Evolutionary conservation across 192 early-diverging fungal genomes (phyloP), one percentile per base, ranked within the genome.

Genomic region (Podila verticillata): DNA sequence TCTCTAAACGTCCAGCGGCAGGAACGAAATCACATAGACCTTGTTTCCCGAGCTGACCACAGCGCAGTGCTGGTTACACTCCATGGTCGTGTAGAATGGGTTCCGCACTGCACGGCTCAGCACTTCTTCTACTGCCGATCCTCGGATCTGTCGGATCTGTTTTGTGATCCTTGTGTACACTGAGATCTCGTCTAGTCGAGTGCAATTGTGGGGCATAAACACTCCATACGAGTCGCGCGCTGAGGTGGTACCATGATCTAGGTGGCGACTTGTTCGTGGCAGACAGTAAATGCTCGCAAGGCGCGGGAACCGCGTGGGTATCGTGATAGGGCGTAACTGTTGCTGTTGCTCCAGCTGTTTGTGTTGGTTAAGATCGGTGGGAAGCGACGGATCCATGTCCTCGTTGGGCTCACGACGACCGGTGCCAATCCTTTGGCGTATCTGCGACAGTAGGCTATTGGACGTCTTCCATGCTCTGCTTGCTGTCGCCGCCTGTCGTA

Each of bases 51-150:
- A 72, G 10, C 75, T 80, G 17, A 80, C 75, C 1, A 80, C 75
- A 9, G 75, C 75, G 44, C 75, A 80, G 36, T 80, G 75, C 65
- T 72, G 48, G 35, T 80, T 80, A 30, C 75, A 80, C 28, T 80
- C 75, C 75, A 80, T 80, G 4, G 75, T 72, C 28, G 75, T 80
- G 47, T 72, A 80, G 36, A 80, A 80, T 44, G 64, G 67, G 63
- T 66, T 70, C 44, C 75, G 57, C 32, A 72, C 39, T 5, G 75
- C 75, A 3, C 48, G 29, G 13, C 48, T 48, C 65, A 80, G 17
- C 10, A 68, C 32, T 4, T 30, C 47, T 28, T 80, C 77, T 3
- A 80, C 77, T 4, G 77, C 77, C 15, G 69, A 65, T 5, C 77
- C 77, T 24, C 64, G 56, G 24, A 80, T 72, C 61, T 68, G 77